Conservation (phyloP, 208 protist species). For the Crithidia bombi region DNA sequence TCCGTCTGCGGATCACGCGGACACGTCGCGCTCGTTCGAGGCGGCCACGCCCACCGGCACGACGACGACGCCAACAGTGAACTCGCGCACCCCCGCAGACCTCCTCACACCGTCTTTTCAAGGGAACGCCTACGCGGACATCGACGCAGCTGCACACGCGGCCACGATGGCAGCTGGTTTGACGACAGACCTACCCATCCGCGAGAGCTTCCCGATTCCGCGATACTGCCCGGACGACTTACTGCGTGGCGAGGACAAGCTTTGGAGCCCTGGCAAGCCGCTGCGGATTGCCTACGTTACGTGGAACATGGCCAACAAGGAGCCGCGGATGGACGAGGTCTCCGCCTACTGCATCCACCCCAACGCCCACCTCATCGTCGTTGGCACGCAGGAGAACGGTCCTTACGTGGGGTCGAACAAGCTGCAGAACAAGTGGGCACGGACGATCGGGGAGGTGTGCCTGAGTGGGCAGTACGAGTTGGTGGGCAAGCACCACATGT, state of each 20-base stretch:
- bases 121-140: constrained; percentile 20
- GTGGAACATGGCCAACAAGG: constrained; percentile 81
- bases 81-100: not conserved
- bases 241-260: constrained; percentile 30
- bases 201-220: constrained; percentile 74
- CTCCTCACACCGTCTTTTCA: not conserved
- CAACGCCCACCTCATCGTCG: constrained; percentile 82
- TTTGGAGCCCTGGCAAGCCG: constrained; percentile 70
- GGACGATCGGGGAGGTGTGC: constrained; percentile 43
- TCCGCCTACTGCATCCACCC: constrained; percentile 69
- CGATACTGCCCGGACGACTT: constrained; percentile 47
- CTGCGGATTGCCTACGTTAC: constrained; percentile 79
- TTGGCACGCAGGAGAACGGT: constrained; percentile 87
- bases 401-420: constrained; percentile 53
- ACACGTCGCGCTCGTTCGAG: constrained; percentile 2
- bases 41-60: not conserved
- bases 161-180: constrained; percentile 14
- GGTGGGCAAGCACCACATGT: constrained; percentile 59
- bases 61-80: not conserved
- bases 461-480: constrained; percentile 63
- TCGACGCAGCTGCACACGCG: constrained; percentile 35
- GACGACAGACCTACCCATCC: not conserved
- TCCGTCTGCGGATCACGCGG: not conserved
- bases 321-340: constrained; percentile 55
- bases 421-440: constrained; percentile 56